Conservation (phyloP, 192 early-diverging fungal genomes). For the Coemansia sp. region DNA sequence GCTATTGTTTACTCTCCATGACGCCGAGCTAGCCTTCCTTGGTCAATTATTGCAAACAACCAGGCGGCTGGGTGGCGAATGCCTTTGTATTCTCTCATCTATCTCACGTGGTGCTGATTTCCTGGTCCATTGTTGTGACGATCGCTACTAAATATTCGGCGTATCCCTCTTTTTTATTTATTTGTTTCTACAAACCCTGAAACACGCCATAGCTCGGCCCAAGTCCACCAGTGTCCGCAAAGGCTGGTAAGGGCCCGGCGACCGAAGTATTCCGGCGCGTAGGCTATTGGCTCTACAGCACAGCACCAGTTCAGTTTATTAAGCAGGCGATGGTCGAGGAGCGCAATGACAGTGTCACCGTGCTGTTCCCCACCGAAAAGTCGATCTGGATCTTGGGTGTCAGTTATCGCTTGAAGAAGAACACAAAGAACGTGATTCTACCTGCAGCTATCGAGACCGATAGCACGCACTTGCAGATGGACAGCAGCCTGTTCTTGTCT, state of each 20-base stretch:
- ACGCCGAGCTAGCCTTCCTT: neutral
- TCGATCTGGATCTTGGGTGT: constrained; percentile 58
- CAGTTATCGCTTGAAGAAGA: constrained; percentile 53
- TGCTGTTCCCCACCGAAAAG: constrained; percentile 51
- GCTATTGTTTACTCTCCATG: neutral
- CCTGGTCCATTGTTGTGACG: constrained; percentile 3
- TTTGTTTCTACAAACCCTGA: neutral
- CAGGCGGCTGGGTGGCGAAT: neutral
- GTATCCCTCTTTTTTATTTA: neutral
- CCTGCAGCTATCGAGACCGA: constrained; percentile 49
- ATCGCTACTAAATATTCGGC: constrained; percentile 4
- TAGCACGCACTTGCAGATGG: constrained; percentile 47
- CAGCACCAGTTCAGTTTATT: constrained; percentile 58
- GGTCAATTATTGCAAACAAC: neutral
- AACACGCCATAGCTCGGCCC: constrained; percentile 40
- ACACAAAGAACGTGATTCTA: constrained; percentile 49
- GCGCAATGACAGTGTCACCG: constrained; percentile 53
- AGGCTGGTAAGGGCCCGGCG: constrained; percentile 48
- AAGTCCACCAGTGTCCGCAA: constrained; percentile 46
- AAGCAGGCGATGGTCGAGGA: constrained; percentile 59
- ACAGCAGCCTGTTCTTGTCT: constrained; percentile 53
- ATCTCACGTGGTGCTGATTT: neutral
- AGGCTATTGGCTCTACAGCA: constrained; percentile 61
- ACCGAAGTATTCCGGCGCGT: constrained; percentile 53
- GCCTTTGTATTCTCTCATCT: constrained; percentile 1